Percentiles rank a stretch among this genome's conserved stretches.
These are phyloP conservation scores for Paxillus involutus DNA, from an alignment of 768 basidiomycete genomes.

Conservation along the genomic window DNA sequence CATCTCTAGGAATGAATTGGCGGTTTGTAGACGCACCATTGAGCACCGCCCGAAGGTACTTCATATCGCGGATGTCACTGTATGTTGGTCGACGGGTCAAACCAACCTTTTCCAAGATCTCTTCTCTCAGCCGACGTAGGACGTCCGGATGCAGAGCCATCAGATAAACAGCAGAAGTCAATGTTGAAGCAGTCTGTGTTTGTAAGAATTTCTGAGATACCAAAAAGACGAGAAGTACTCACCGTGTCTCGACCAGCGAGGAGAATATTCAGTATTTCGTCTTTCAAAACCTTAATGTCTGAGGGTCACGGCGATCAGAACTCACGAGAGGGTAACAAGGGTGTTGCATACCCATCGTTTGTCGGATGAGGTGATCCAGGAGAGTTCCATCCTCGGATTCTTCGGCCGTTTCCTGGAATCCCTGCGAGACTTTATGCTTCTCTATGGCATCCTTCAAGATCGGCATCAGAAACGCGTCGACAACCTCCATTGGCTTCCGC, in stretches of 20 bases:
- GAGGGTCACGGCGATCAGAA: not conserved
- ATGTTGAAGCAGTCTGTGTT: constrained; percentile 41
- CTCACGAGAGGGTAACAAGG: not conserved
- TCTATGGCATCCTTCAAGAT: constrained; percentile 37
- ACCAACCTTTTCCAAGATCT: constrained; percentile 41
- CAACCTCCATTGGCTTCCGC: constrained; percentile 35
- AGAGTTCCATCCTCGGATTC: constrained; percentile 37
- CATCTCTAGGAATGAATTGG: not conserved
- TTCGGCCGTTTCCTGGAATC: constrained; percentile 1
- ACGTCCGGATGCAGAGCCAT: constrained; percentile 46
- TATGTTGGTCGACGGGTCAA: constrained; percentile 34
- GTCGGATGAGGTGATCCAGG: constrained; percentile 39
- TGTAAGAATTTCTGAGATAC: not conserved
- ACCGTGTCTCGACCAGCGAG: constrained; percentile 47
- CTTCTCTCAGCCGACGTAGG: constrained; percentile 39
- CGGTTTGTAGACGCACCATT: constrained; percentile 33
- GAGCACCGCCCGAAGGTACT: constrained; percentile 42
- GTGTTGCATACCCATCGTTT: constrained; percentile 34
- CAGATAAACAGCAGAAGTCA: constrained; percentile 47
- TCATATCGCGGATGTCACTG: constrained; percentile 44
- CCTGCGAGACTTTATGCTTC: constrained; percentile 16
- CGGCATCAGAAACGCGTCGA: constrained; percentile 39
- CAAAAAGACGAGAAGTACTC: not conserved
- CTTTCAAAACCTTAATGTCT: constrained; percentile 37
- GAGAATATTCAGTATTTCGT: constrained; percentile 43